Evolutionary conservation across 345 rosid species (phyloP).

Genomic region (Gossypioides kirkii): DNA sequence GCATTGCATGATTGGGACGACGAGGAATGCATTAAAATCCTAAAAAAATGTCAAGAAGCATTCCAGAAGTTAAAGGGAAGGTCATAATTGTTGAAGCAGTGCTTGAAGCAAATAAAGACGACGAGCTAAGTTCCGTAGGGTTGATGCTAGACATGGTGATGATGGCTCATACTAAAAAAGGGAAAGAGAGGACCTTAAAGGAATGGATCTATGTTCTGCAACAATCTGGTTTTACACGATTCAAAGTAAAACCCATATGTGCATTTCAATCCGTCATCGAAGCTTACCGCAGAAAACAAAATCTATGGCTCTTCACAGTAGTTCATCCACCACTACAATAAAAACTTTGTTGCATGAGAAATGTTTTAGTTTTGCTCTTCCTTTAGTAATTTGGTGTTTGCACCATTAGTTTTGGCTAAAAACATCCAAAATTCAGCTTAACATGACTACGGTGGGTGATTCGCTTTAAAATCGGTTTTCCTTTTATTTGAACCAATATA

Average conservation of each 20-base stretch:
- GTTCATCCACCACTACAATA: too few species aligned
- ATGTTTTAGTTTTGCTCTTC: too few species aligned
- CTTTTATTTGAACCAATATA: too few species aligned
- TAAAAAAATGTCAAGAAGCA: slow-evolving; percentile 67
- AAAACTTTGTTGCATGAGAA: too few species aligned
- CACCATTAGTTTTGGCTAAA: too few species aligned
- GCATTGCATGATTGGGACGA: slow-evolving; percentile 73
- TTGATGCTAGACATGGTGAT: slow-evolving; percentile 60
- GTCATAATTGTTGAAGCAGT: slow-evolving; percentile 58
- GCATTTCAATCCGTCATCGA: slow-evolving; percentile 42
- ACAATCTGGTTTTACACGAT: slow-evolving; percentile 51
- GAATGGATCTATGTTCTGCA: slow-evolving; percentile 61
- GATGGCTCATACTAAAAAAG: slow-evolving; percentile 61
- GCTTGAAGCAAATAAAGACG: slow-evolving; percentile 32
- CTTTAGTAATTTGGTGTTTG: too few species aligned
- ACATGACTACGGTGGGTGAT: too few species aligned
- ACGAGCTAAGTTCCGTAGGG: slow-evolving; percentile 24
- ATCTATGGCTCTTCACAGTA: background rate
- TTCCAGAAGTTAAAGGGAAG: slow-evolving; percentile 44
- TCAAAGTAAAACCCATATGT: slow-evolving; percentile 31
- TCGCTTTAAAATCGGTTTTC: too few species aligned
- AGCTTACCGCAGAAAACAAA: slow-evolving; percentile 35
- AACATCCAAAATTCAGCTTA: too few species aligned
- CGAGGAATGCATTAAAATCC: slow-evolving; percentile 52
- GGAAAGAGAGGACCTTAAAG: slow-evolving; percentile 58